Evolutionary conservation across 306 rosid genomes (phyloP).

Genomic region (Cicer judaicum): DNA sequence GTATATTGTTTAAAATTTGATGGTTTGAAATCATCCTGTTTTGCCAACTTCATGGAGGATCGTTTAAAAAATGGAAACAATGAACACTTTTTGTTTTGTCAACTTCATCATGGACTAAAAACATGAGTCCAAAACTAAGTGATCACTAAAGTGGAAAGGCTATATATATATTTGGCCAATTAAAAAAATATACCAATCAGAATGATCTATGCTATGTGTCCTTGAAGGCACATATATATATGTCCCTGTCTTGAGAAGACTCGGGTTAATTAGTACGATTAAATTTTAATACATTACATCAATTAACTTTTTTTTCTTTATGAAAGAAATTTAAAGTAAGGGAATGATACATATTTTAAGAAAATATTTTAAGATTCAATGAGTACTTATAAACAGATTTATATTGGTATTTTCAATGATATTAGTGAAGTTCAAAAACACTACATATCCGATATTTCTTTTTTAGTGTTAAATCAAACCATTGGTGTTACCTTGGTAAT

Average conservation of each 20-base stretch:
- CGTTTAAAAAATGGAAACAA: neutral
- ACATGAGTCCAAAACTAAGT: neutral
- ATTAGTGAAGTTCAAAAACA: too few species aligned
- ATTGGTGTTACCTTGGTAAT: too few species aligned
- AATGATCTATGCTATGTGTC: neutral
- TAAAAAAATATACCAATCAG: neutral
- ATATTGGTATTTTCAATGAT: too few species aligned
- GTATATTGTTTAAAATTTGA: neutral
- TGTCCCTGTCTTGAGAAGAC: neutral
- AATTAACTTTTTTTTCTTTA: too few species aligned
- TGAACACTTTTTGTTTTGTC: slow-evolving; percentile 17
- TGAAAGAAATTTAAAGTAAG: too few species aligned
- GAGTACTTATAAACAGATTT: too few species aligned
- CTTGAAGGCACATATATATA: slow-evolving; percentile 27
- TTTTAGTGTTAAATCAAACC: too few species aligned
- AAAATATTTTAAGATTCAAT: too few species aligned
- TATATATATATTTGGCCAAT: neutral
- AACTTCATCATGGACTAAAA: slow-evolving; percentile 27
- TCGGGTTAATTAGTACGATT: neutral
- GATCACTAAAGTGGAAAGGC: slow-evolving; percentile 26
- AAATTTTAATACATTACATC: slow-evolving; percentile 22
- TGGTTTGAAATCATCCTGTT: neutral
- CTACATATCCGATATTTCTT: too few species aligned
- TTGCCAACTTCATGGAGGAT: neutral
- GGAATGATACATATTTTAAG: too few species aligned